A percentile compares a stretch with the other conserved stretches of the same genome.
phyloP scores from a whole-genome alignment of 2,329 filamentous ascomycete species.

The Ascochyta clinopodiicola region DNA sequence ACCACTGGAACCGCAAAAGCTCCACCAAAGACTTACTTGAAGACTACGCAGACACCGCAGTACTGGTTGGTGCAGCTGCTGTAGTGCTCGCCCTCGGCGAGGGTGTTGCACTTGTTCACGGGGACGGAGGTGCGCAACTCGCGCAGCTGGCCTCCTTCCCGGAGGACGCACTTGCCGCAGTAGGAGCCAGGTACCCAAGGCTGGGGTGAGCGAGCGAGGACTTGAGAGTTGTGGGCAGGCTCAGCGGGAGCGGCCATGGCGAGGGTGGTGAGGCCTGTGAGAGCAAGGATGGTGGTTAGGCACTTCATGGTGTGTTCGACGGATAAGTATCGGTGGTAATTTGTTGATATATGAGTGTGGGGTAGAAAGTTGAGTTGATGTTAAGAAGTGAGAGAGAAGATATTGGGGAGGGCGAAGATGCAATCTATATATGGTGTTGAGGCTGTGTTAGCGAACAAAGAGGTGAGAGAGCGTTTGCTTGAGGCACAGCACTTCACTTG shows the following conservation, averaged over 20 bases:
- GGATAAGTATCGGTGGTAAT: too few relatives aligned
- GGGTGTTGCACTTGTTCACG: conserved; percentile 1
- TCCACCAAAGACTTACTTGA: background rate
- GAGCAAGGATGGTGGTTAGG: background rate
- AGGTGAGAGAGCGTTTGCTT: too few relatives aligned
- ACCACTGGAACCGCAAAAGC: too few relatives aligned
- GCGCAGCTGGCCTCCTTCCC: background rate
- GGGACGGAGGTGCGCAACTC: conserved; percentile 6
- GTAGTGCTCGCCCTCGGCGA: background rate
- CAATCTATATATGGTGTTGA: too few relatives aligned
- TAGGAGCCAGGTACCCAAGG: background rate
- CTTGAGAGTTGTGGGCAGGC: background rate
- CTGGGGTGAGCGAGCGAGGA: background rate
- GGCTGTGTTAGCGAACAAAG: too few relatives aligned
- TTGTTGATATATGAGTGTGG: too few relatives aligned
- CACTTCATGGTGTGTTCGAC: background rate
- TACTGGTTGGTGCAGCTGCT: conserved; percentile 1
- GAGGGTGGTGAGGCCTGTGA: background rate
- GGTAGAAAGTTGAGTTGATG: too few relatives aligned
- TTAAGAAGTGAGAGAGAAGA: too few relatives aligned
- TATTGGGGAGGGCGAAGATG: too few relatives aligned
- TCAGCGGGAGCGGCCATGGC: background rate
- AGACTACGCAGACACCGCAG: conserved; percentile 13
- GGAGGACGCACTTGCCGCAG: background rate
- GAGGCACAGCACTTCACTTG: background rate